A percentile compares a stretch with the other conserved stretches of the same genome.
Conservation (phyloP, 768 basidiomycete species). For the Boletus reticuloceps region DNA sequence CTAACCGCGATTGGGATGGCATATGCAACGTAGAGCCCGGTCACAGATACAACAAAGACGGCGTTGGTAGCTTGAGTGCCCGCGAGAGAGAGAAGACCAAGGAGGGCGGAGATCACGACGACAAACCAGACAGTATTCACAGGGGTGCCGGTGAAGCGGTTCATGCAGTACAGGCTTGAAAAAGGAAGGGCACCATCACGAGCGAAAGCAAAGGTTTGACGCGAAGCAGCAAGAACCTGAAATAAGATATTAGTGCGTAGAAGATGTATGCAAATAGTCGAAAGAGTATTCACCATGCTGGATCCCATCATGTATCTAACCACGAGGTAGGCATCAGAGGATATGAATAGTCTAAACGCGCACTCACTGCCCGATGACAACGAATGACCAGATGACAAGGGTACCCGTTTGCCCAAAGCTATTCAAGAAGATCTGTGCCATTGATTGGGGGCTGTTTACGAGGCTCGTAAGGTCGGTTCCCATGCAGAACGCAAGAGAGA, state of each 20-base stretch:
- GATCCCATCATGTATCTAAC: conserved; percentile 49
- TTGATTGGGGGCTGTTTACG: conserved; percentile 41
- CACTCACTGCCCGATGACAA: conserved; percentile 47
- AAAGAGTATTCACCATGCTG: conserved; percentile 36
- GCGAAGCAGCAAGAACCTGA: conserved; percentile 48
- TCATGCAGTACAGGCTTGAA: conserved; percentile 55
- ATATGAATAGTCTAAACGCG: not conserved
- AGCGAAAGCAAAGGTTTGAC: conserved; percentile 56
- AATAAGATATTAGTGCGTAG: conserved; percentile 1
- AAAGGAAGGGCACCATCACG: conserved; percentile 63
- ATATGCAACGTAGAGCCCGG: conserved; percentile 46
- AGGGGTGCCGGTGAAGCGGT: conserved; percentile 49
- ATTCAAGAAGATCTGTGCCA: conserved; percentile 43
- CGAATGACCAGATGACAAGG: conserved; percentile 52
- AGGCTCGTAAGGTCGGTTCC: conserved; percentile 48
- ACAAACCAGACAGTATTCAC: conserved; percentile 61
- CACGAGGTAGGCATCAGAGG: not conserved
- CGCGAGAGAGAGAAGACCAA: conserved; percentile 56
- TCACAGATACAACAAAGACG: conserved; percentile 50
- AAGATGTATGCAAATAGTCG: not conserved
- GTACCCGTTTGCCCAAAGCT: conserved; percentile 44
- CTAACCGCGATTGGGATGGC: conserved; percentile 51
- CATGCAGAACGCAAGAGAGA: conserved; percentile 59
- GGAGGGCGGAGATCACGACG: conserved; percentile 35
- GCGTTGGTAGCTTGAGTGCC: conserved; percentile 56